Evolutionary conservation across 345 rosid species (phyloP).

Genomic region (Boechera stricta): DNA sequence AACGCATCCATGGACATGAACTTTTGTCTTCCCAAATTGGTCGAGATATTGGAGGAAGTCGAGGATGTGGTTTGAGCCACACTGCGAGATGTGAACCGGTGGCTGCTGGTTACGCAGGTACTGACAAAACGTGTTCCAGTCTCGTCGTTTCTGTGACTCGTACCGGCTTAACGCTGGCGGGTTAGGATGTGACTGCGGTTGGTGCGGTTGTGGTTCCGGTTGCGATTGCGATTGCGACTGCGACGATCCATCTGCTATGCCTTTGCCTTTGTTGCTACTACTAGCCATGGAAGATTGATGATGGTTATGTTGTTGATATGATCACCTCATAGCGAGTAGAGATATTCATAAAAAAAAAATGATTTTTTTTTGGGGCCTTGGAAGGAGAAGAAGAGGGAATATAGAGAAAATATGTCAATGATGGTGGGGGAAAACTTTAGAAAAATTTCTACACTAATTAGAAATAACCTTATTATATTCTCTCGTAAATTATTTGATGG

Average conservation of each 20-base stretch:
- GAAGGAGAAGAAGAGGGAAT: constrained; percentile 29
- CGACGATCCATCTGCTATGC: constrained; percentile 62
- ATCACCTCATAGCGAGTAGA: constrained; percentile 23
- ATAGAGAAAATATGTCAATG: constrained; percentile 45
- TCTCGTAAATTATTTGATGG: constrained; percentile 43
- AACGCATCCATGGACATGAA: constrained; percentile 80
- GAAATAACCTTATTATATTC: constrained; percentile 42
- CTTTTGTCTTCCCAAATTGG: constrained; percentile 89
- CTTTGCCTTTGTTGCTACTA: constrained; percentile 65
- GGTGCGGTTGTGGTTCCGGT: constrained; percentile 45
- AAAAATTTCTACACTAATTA: constrained; percentile 21
- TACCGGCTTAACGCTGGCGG: constrained; percentile 67
- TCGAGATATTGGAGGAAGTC: constrained; percentile 84
- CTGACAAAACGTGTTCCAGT: constrained; percentile 95
- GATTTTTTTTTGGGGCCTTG: not conserved
- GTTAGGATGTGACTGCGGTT: constrained; percentile 49
- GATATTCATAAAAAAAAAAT: not conserved
- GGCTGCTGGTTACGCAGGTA: constrained; percentile 85
- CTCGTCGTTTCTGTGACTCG: constrained; percentile 83
- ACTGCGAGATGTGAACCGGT: constrained; percentile 71
- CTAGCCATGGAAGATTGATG: constrained; percentile 46
- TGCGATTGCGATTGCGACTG: constrained; percentile 12
- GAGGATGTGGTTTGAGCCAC: constrained; percentile 69
- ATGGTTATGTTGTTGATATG: constrained; percentile 2
- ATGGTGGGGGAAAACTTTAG: constrained; percentile 46